Evolutionary conservation across 2,329 filamentous ascomycete species (phyloP), one percentile per base, ranked within the genome.

Genomic region (Zymoseptoria ardabiliae): DNA sequence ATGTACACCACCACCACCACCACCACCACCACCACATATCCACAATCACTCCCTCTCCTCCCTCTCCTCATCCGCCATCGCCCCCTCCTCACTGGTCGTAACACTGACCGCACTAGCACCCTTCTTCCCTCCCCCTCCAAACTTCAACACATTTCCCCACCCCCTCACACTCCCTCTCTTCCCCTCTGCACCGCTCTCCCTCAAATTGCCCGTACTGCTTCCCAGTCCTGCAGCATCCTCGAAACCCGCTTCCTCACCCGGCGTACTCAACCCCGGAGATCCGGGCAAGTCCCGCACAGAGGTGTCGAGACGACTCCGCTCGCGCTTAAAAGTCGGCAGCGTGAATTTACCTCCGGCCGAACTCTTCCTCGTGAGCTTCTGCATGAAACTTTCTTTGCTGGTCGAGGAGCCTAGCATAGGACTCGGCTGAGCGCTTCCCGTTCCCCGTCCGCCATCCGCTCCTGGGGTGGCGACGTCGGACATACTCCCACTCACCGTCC

Each of bases 311-410:
- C 70, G 41, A 11, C 61, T 68, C 61, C 76, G 78, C 55, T 75
- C 72, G 11, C 70, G 63, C 56, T 72, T 72, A 58, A 73, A 73
- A 10, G 66, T 70, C 9, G 72, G 70, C 54, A 75, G 71, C 1
- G 64, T 64, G 66, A 80, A 79, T 56, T 79, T 79, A 56, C 72
- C 74, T 6, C 63, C 58, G 0, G 76, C 74, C 60, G 73, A 76
- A 41, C 73, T 73, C 66, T 81, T 81, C 56, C 78, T 75, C 4
- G 74, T 75, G 48, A 81, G 72, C 61, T 80, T 80, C 60, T 76
- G 73, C 77, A 81, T 80, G 64, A 80, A 78, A 1, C 72, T 73
- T 54, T 79, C 77, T 57, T 76, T 79, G 60, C 75, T 74, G 22
- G 57, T 66, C 50, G 70, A 62, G 41, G 68, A 68, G 51, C 68